Evolutionary conservation across 140 eudicot species (phyloP).

Genomic region (Anethum foeniculum): DNA sequence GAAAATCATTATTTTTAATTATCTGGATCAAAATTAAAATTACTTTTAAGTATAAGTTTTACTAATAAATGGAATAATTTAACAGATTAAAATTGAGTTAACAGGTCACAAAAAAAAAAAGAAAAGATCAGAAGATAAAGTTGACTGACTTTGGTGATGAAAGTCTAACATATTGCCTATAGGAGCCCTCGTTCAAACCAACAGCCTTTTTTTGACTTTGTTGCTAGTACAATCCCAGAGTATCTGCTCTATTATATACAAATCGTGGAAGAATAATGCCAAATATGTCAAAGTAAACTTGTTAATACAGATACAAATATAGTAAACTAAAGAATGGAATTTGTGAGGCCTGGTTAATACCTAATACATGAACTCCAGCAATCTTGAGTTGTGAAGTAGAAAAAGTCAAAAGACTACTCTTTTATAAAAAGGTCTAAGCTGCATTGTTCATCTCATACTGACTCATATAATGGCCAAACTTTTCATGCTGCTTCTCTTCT

Average conservation of each 20-base stretch:
- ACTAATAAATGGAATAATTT: too few species aligned
- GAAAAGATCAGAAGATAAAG: neutral
- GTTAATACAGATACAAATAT: neutral
- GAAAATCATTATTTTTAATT: too few species aligned
- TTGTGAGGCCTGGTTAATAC: neutral
- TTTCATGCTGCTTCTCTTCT: neutral
- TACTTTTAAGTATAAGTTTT: too few species aligned
- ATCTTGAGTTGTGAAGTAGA: neutral
- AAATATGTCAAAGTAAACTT: neutral
- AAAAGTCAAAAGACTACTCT: neutral
- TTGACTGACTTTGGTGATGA: neutral
- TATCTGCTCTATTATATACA: neutral
- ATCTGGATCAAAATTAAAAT: too few species aligned
- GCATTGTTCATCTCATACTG: neutral
- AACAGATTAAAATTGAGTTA: too few species aligned
- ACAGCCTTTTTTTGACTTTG: neutral
- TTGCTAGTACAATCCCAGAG: neutral
- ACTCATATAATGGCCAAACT: neutral
- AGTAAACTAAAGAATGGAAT: neutral
- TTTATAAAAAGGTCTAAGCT: neutral
- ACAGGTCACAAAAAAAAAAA: too few species aligned
- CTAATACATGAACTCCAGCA: neutral
- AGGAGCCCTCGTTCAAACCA: neutral
- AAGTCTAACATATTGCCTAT: neutral
- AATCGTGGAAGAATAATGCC: neutral